These are phyloP conservation scores for Isatis tinctoria DNA, from an alignment of 345 rosid genomes.

Conservation along the genomic window DNA sequence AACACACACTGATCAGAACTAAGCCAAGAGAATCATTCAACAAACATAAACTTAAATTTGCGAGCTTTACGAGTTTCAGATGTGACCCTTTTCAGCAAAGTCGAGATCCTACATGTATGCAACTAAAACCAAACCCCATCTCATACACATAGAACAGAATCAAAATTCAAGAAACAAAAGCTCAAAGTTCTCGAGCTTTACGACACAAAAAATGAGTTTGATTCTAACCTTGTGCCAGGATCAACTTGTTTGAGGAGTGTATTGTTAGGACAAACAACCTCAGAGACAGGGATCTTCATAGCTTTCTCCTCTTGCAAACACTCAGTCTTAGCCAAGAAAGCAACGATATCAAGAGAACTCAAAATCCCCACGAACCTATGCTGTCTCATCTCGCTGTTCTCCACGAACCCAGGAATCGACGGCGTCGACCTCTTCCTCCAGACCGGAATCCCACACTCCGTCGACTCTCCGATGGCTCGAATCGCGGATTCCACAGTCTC, in stretches of 20 bases:
- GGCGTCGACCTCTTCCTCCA: conserved; percentile 64
- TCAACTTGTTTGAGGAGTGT: conserved; percentile 75
- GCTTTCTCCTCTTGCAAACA: conserved; percentile 81
- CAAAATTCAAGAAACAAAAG: neutral
- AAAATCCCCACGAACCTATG: conserved; percentile 88
- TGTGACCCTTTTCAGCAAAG: neutral
- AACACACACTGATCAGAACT: neutral
- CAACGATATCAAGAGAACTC: conserved; percentile 76
- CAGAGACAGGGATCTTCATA: conserved; percentile 73
- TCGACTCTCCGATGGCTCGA: conserved; percentile 74
- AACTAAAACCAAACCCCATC: neutral
- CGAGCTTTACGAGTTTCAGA: neutral
- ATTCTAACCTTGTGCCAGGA: conserved; percentile 85
- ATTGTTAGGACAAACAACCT: conserved; percentile 55
- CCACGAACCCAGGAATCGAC: conserved; percentile 43
- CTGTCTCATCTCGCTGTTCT: conserved; percentile 67
- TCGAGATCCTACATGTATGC: neutral
- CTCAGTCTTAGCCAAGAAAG: conserved; percentile 68
- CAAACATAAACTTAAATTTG: neutral
- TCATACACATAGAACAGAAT: neutral
- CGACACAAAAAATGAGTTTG: too few relatives aligned
- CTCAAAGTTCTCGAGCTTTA: too few relatives aligned
- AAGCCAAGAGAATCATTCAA: neutral
- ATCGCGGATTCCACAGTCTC: conserved; percentile 87
- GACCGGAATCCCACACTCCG: conserved; percentile 89